A percentile compares a stretch with the other conserved stretches of the same genome.
phyloP scores from a whole-genome alignment of 441 rosid species.

The Gossypium davidsonii region DNA sequence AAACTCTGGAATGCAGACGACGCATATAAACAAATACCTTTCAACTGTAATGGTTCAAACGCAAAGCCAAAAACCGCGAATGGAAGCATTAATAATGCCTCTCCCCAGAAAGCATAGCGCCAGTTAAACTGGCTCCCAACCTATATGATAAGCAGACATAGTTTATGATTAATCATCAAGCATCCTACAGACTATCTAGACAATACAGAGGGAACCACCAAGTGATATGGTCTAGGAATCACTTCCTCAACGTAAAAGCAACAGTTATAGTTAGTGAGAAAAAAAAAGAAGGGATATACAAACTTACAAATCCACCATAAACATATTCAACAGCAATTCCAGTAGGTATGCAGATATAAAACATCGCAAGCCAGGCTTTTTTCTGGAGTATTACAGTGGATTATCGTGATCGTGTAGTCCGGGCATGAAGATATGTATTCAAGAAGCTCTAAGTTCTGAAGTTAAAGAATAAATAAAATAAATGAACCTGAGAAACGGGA shows the following conservation, averaged over 20 bases:
- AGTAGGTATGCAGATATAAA: slow-evolving; percentile 78
- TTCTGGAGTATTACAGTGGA: slow-evolving; percentile 34
- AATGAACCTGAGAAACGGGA: slow-evolving; percentile 47
- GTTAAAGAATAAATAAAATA: background rate
- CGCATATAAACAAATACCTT: slow-evolving; percentile 44
- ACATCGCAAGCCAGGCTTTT: slow-evolving; percentile 62
- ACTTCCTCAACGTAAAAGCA: background rate
- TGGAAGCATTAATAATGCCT: slow-evolving; percentile 77
- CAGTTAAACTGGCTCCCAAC: slow-evolving; percentile 59
- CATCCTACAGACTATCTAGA: background rate
- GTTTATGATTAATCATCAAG: background rate
- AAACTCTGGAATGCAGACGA: background rate
- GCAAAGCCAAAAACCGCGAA: slow-evolving; percentile 63
- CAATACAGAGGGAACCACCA: background rate
- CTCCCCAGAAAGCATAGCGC: slow-evolving; percentile 86
- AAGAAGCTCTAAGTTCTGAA: background rate
- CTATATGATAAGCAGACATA: slow-evolving; percentile 31
- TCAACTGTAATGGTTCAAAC: slow-evolving; percentile 74
- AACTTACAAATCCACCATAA: slow-evolving; percentile 62
- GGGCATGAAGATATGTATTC: background rate
- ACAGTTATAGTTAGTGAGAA: background rate
- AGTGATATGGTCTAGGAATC: background rate
- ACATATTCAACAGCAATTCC: slow-evolving; percentile 66
- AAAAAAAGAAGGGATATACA: background rate
- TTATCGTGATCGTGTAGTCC: background rate